Conservation (phyloP, 1,284 basidiomycete genomes). For the Naganishia cerealis region DNA sequence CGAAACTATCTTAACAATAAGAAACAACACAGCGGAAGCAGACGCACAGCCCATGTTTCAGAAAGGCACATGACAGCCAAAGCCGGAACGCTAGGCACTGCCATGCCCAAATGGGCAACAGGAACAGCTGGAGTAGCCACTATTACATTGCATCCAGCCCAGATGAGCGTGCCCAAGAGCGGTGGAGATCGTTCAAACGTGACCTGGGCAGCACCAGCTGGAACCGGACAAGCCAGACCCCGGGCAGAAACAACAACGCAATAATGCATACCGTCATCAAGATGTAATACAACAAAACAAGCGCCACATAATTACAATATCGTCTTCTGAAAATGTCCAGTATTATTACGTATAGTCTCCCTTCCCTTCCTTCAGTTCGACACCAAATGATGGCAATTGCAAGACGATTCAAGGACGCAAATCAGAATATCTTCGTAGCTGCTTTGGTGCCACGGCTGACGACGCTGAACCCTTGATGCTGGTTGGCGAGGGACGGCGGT, state of each 20-base stretch:
- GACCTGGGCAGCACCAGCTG: no score
- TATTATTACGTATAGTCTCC: not conserved
- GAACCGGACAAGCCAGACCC: not conserved
- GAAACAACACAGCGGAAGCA: no score
- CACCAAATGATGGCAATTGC: not conserved
- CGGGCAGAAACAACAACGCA: not conserved
- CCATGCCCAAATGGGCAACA: no score
- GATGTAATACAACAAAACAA: not conserved
- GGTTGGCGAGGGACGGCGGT: conserved; percentile 30
- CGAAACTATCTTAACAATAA: no score
- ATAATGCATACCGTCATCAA: not conserved
- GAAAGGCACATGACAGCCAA: no score
- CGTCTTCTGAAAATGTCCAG: not conserved
- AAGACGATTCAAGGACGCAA: not conserved
- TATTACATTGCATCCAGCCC: no score
- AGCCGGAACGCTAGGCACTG: no score
- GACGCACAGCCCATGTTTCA: no score
- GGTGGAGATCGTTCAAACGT: no score
- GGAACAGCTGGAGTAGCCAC: no score
- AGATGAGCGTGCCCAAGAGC: no score
- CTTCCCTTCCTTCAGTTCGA: not conserved
- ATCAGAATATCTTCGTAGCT: conserved; percentile 24
- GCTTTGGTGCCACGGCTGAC: conserved; percentile 24
- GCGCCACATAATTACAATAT: not conserved
- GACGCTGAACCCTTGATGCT: conserved; percentile 26